phyloP scores from a whole-genome alignment of 164 flowering plant species.

The Chimonanthus praecox region DNA sequence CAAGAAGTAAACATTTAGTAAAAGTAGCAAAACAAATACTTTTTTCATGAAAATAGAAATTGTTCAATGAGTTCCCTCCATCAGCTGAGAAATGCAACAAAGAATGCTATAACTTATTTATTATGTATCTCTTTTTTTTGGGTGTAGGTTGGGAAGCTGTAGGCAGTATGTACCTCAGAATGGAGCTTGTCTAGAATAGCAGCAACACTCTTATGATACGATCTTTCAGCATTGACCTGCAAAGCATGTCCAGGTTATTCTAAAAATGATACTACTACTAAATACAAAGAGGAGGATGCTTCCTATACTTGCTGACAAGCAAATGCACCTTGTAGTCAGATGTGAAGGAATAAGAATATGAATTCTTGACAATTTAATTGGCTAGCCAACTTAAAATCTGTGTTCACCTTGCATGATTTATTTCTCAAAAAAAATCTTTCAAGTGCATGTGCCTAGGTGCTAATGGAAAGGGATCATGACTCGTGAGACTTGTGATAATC shows the following conservation, averaged over 20 bases:
- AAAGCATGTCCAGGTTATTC: constrained; percentile 3
- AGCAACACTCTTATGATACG: constrained; percentile 54
- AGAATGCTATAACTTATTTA: too few relatives aligned
- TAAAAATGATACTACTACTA: background rate
- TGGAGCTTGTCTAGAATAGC: constrained; percentile 53
- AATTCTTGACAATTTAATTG: background rate
- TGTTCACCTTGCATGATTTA: background rate
- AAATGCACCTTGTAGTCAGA: background rate
- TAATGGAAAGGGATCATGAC: background rate
- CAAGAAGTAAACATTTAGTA: constrained; percentile 16
- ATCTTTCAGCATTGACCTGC: constrained; percentile 81
- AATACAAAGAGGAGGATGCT: background rate
- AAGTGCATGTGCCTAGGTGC: background rate
- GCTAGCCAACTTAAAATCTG: background rate
- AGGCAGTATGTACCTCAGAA: constrained; percentile 42
- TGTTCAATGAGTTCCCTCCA: background rate
- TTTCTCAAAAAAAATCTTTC: background rate
- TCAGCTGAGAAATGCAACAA: background rate
- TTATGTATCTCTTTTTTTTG: background rate
- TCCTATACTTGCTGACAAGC: background rate
- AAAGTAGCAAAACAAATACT: background rate
- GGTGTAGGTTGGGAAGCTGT: background rate
- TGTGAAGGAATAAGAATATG: background rate
- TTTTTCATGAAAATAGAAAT: background rate
- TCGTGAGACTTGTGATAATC: background rate